Evolutionary conservation across 495 filamentous ascomycete genomes (phyloP).

Genomic region (Lophiotrema nucula): DNA sequence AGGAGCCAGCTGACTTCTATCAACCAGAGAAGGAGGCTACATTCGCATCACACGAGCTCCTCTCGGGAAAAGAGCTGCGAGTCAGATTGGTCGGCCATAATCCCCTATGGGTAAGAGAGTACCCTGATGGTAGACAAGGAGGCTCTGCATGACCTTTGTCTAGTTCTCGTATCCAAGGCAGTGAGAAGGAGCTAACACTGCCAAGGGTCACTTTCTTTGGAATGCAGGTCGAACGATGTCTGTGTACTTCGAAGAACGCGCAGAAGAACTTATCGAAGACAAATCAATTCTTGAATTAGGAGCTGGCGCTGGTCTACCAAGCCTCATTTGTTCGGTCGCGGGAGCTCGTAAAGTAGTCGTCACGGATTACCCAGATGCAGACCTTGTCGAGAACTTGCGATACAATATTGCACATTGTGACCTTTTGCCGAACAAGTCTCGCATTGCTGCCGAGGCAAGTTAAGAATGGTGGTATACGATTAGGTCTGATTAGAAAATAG

Average conservation of each 20-base stretch:
- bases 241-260: constrained; percentile 69
- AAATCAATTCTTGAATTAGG: constrained; percentile 84
- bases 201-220: constrained; percentile 83
- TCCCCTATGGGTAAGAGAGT: constrained; percentile 84
- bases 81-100: constrained; percentile 86
- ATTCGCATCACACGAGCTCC: constrained; percentile 64
- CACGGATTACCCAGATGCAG: constrained; percentile 84
- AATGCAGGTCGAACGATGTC: constrained; percentile 76
- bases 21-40: constrained; percentile 68
- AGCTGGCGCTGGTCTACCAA: constrained; percentile 82
- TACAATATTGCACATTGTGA: constrained; percentile 62
- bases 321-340: constrained; percentile 68
- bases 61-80: constrained; percentile 62
- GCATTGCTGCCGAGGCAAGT: constrained; percentile 32
- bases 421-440: constrained; percentile 26
- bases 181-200: too few species aligned
- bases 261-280: constrained; percentile 51
- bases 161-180: too few species aligned
- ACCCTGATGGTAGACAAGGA: constrained; percentile 12
- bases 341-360: constrained; percentile 70
- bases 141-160: neutral
- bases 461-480: neutral
- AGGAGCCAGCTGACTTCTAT: constrained; percentile 77
- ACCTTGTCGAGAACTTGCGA: constrained; percentile 72
- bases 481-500: constrained; percentile 45